Evolutionary conservation across 148 eudicot genomes (phyloP).

Genomic region (Heliosperma pusillum): DNA sequence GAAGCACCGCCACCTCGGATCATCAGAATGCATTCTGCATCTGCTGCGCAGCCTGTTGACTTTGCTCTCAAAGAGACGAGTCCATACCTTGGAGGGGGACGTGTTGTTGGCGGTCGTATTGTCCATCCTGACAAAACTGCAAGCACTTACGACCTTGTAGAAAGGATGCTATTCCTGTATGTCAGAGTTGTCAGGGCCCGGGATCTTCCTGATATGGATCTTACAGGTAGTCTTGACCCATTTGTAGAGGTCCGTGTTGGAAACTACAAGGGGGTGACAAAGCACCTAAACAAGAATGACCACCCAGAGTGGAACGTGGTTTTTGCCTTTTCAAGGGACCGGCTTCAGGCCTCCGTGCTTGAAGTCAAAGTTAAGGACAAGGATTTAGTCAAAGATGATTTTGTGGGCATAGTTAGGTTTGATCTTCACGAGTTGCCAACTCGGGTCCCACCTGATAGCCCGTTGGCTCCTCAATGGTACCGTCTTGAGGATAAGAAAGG

Average conservation of each 20-base stretch:
- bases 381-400: constrained; percentile 84
- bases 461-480: constrained; percentile 95
- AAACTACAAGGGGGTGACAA: constrained; percentile 88
- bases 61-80: constrained; percentile 93
- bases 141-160: constrained; percentile 88
- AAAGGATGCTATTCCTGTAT: constrained; percentile 80
- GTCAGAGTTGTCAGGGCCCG: constrained; percentile 93
- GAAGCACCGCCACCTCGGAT: constrained; percentile 71
- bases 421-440: constrained; percentile 83
- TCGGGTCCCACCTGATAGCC: constrained; percentile 96
- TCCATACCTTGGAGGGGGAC: constrained; percentile 93
- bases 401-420: constrained; percentile 75
- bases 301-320: constrained; percentile 89
- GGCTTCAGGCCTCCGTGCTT: constrained; percentile 78
- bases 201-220: constrained; percentile 86
- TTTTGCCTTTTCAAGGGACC: constrained; percentile 85
- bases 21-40: constrained; percentile 63
- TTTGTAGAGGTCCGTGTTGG: constrained; percentile 85
- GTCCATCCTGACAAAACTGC: constrained; percentile 60
- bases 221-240: constrained; percentile 88
- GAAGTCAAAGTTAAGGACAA: constrained; percentile 88
- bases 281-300: constrained; percentile 74
- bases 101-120: constrained; percentile 89
- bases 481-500: constrained; percentile 82
- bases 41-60: constrained; percentile 78